These are phyloP conservation scores for Glebionis coronaria DNA, from an alignment of 129 eudicot species.

Conservation along the genomic window DNA sequence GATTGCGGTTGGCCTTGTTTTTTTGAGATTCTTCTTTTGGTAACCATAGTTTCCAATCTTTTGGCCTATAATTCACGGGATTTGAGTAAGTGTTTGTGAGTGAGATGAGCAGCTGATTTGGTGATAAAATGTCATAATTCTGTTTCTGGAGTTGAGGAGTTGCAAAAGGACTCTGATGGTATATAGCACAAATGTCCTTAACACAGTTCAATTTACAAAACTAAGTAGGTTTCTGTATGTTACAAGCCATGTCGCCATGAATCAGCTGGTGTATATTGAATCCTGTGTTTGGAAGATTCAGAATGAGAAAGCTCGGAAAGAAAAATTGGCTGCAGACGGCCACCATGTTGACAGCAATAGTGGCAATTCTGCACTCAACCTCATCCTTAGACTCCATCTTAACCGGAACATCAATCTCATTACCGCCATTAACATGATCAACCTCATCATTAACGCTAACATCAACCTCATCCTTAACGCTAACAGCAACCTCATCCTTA, in stretches of 20 bases:
- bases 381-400: too few relatives aligned
- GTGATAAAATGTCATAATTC: conserved; percentile 57
- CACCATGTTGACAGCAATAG: conserved; percentile 26
- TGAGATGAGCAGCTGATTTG: conserved; percentile 69
- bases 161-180: conserved; percentile 44
- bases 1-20: conserved; percentile 16
- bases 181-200: conserved; percentile 34
- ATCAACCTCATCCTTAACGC: too few relatives aligned
- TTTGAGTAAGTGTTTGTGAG: too few relatives aligned
- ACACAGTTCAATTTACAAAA: conserved; percentile 60
- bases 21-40: not conserved
- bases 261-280: conserved; percentile 82
- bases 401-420: too few relatives aligned
- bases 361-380: too few relatives aligned
- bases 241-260: conserved; percentile 87
- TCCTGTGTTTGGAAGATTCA: conserved; percentile 76
- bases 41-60: too few relatives aligned
- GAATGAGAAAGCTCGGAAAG: conserved; percentile 73
- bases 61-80: too few relatives aligned
- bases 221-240: conserved; percentile 71
- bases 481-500: too few relatives aligned
- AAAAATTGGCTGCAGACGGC: conserved; percentile 56
- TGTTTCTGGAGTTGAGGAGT: conserved; percentile 51
- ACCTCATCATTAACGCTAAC: too few relatives aligned
- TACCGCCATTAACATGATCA: too few relatives aligned